Evolutionary conservation across 768 basidiomycete genomes (phyloP), one percentile per base, ranked within the genome.

Genomic region (Tylopilus subfusipes): DNA sequence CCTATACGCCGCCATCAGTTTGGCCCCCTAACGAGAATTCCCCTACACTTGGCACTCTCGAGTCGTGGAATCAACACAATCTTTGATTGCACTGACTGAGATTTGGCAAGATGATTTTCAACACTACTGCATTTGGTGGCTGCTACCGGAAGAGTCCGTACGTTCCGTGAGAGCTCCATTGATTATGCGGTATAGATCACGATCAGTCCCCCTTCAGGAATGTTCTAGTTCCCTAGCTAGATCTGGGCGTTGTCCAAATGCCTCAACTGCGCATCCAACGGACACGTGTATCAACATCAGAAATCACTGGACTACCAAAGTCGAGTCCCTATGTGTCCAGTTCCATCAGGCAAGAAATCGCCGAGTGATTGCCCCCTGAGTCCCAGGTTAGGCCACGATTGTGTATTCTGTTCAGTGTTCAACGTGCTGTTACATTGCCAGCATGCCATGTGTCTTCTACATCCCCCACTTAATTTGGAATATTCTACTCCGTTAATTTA

Each of bases 361-460:
- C 60, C 63, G 56, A 46, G 25, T 38, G 48, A 43, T 48, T 47
- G 19, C 12, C 55, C 59, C 65, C 65, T 58, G 57, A 55, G 57
- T 57, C 47, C 61, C 53, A 39, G 44, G 56, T 58, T 47, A 45
- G 55, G 29, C 46, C 49, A 53, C 38, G 24, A 30, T 56, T 33
- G 42, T 38, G 42, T 38, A 1, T 38, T 5, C 38, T 38, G 38
- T n/a, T 19, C 36, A 38, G n/a, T 38, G n/a, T 19, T 11, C 38
- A 38, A 2, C 44, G 16, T 48, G 50, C 42, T 56, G 50, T 68
- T 70, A 70, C 69, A 67, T 68, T 61, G 66, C 54, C 63, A 33
- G 42, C 58, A 44, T 21, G 54, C 68, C 38, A 55, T 64, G 56
- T 14, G 47, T 60, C 33, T 49, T 22, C 33, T 34, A 31, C 36